These are phyloP conservation scores for Claviceps africana DNA, from an alignment of 2,329 filamentous ascomycete species.

Conservation along the genomic window DNA sequence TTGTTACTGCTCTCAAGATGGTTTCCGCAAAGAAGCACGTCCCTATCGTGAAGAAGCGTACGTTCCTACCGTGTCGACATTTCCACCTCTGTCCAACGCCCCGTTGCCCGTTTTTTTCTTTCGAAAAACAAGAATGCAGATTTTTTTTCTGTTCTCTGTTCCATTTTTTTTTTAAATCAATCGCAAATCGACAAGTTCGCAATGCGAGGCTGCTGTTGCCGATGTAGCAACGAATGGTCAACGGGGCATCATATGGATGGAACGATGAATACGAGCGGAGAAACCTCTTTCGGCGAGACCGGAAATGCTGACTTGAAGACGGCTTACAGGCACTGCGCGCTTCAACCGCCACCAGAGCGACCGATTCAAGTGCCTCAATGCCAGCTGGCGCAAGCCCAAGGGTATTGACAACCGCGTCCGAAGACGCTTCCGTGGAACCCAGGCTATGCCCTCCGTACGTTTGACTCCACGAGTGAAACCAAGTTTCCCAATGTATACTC, in stretches of 20 bases:
- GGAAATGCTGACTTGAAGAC: constrained; percentile 26
- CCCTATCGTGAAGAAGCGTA: constrained; percentile 99
- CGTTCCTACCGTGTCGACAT: constrained; percentile 29
- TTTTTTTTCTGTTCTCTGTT: background rate
- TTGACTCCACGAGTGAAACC: background rate
- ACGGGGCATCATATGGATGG: background rate
- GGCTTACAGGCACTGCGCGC: constrained; percentile 61
- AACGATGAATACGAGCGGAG: background rate
- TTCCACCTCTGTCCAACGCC: background rate
- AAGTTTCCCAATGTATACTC: background rate
- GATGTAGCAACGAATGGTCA: background rate
- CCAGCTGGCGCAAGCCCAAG: constrained; percentile 98
- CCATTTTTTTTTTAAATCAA: background rate
- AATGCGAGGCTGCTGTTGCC: background rate
- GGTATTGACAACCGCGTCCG: constrained; percentile 98
- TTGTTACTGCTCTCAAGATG: constrained; percentile 47
- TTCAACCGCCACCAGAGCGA: constrained; percentile 98
- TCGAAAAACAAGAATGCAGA: background rate
- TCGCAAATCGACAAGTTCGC: background rate
- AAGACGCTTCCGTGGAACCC: constrained; percentile 91
- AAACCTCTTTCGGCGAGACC: background rate
- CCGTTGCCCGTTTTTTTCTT: background rate
- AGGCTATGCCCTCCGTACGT: constrained; percentile 96
- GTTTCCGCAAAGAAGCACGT: constrained; percentile 98
- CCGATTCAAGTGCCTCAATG: constrained; percentile 81